Conservation (phyloP, 139 green algal species). For the Deuterostichococcus epilithicus region DNA sequence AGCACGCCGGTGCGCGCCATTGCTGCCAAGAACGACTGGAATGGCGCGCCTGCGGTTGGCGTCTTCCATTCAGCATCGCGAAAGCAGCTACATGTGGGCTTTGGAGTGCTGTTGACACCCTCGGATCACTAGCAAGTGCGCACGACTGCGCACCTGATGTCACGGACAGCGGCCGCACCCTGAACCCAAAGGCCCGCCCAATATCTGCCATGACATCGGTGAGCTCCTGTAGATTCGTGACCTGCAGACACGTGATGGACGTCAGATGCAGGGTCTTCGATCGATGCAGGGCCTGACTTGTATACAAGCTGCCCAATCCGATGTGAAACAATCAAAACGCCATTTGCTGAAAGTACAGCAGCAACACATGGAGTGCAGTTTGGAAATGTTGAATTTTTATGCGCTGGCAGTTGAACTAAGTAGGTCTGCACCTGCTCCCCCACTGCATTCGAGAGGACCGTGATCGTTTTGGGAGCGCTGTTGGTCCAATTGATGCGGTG, state of each 20-base stretch:
- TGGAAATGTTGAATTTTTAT: too few relatives aligned
- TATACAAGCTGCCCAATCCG: too few relatives aligned
- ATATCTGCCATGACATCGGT: background rate
- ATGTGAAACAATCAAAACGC: too few relatives aligned
- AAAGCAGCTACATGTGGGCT: too few relatives aligned
- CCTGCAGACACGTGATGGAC: background rate
- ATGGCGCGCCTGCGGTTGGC: conserved; percentile 55
- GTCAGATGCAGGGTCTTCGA: too few relatives aligned
- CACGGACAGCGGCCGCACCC: background rate
- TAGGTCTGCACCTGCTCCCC: conserved; percentile 26
- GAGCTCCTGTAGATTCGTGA: background rate
- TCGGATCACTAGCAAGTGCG: too few relatives aligned
- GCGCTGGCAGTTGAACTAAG: background rate
- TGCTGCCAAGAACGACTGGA: conserved; percentile 56
- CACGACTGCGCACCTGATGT: background rate
- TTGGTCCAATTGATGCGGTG: background rate
- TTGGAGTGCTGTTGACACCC: too few relatives aligned
- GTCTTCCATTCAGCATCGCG: too few relatives aligned
- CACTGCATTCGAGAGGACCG: conserved; percentile 35
- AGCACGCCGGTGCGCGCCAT: conserved; percentile 64
- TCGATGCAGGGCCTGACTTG: too few relatives aligned
- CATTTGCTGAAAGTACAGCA: too few relatives aligned
- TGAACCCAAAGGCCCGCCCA: background rate
- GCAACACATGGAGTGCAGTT: too few relatives aligned
- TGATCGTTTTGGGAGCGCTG: conserved; percentile 39